Percentiles rank a stretch among this genome's conserved stretches.
Evolutionary conservation across 768 basidiomycete genomes (phyloP).

Genomic region (Xerocomus brunneocitrinus): DNA sequence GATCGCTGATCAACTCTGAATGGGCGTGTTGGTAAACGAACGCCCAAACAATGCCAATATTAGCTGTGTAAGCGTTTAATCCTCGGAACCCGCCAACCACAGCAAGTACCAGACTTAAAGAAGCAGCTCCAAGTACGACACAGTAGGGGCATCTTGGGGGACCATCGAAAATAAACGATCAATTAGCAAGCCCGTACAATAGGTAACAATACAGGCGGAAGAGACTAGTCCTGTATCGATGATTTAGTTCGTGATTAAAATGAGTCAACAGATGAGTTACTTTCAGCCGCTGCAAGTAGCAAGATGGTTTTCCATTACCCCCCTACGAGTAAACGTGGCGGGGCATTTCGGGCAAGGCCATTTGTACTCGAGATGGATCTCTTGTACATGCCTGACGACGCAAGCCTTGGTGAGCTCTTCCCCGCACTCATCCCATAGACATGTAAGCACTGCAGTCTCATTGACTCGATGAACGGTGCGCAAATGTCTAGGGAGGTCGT

Average conservation of each 20-base stretch:
- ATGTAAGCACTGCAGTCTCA: conserved; percentile 1
- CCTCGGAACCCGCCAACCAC: conserved; percentile 3
- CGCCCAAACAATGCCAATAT: not conserved
- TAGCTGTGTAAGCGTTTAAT: conserved; percentile 1
- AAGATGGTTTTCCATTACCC: not conserved
- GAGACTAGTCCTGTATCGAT: not conserved
- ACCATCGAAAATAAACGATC: not conserved
- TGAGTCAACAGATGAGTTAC: not conserved
- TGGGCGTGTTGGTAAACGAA: not conserved
- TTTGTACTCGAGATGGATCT: conserved; percentile 17
- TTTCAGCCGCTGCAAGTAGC: not conserved
- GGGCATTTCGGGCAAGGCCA: conserved; percentile 24
- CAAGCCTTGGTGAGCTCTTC: conserved; percentile 12
- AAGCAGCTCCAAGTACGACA: not conserved
- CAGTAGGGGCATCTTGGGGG: not conserved
- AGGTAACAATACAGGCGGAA: not conserved
- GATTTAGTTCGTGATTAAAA: not conserved
- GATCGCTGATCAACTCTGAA: not conserved
- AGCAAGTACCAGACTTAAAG: not conserved
- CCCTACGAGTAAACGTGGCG: conserved; percentile 17
- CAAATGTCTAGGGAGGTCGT: conserved; percentile 16
- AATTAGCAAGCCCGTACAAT: not conserved
- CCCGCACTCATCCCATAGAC: conserved; percentile 17
- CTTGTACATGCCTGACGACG: conserved; percentile 22
- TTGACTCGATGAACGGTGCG: conserved; percentile 8